Evolutionary conservation across 73 alveolate species (phyloP), one percentile per base, ranked within the genome.

Genomic region (Paramecium caudatum): DNA sequence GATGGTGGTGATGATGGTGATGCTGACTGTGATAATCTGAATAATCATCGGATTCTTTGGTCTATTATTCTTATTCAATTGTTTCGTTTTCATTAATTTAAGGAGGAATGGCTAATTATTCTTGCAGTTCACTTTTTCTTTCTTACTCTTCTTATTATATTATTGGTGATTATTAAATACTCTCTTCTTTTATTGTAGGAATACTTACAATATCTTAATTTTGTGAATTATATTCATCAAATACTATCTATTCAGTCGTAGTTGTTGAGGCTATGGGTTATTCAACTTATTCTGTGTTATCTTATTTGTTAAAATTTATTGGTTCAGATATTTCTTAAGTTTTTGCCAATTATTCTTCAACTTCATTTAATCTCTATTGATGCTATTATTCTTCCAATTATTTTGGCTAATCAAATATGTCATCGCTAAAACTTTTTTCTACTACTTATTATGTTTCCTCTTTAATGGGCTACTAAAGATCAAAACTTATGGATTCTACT

Each of bases 1-100:
- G 87, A 9, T 69, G 78, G 33, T 32, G 62, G 33, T 69, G 81
- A 68, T 69, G 87, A 25, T 27, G 87, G 13, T 69, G 87, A 33
- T 68, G 86, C 23, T 68, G 86, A 1, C 9, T 10, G 4, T 68
- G 16, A 68, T 68, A 50, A 68, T 15, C 0, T 39, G 23, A 3
- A 68, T 32, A 19, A 25, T 69, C 34, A 69, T 69, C 80, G n/a
- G 23, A 55, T 27, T 55, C n/a, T n/a, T n/a, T 21, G 30, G 23
- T 0, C 12, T 55, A 6, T 5, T 13, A 13, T 49, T 19, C 30
- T 5, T 49, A 3, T 49, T 21, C 17, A 55, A 27, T 10, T 7
- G 1, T 5, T 2, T 49, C 5, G 9, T 55, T 19, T n/a, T 4
- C 3, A n/a, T 50, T 7, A 55, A 9, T 3, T 55, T 55, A 55